A percentile compares a stretch with the other conserved stretches of the same genome.
phyloP scores from a whole-genome alignment of 495 filamentous ascomycete species.

The Hypoxylon subgilvum region DNA sequence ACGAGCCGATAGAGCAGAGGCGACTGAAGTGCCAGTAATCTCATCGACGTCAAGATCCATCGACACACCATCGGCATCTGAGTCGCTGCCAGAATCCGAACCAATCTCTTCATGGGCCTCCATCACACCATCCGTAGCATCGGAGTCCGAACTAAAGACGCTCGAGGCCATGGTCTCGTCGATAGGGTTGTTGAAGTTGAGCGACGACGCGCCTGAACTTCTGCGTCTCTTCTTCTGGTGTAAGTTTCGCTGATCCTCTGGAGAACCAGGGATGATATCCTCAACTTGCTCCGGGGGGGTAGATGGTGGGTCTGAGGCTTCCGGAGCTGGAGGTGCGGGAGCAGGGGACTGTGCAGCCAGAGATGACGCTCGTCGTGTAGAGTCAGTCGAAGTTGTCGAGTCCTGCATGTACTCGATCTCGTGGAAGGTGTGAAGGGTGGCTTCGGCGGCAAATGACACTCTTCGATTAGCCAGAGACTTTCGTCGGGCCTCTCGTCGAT shows the following conservation, averaged over 20 bases:
- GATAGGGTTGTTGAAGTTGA: slow-evolving; percentile 66
- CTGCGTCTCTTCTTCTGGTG: slow-evolving; percentile 70
- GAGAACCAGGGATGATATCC: slow-evolving; percentile 67
- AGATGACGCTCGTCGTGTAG: slow-evolving; percentile 73
- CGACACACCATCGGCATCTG: slow-evolving; percentile 73
- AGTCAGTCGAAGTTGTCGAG: slow-evolving; percentile 81
- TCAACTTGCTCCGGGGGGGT: slow-evolving; percentile 67
- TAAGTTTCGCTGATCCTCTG: slow-evolving; percentile 70
- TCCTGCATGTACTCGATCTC: slow-evolving; percentile 89
- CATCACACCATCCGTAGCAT: slow-evolving; percentile 63
- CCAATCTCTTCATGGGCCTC: slow-evolving; percentile 62
- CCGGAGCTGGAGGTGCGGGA: slow-evolving; percentile 48
- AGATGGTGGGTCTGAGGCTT: slow-evolving; percentile 67
- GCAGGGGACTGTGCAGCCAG: slow-evolving; percentile 56
- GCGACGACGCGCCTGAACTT: slow-evolving; percentile 67
- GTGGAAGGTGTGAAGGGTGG: slow-evolving; percentile 96
- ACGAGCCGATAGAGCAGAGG: slow-evolving; percentile 61
- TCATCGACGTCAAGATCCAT: slow-evolving; percentile 76
- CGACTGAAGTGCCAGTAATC: slow-evolving; percentile 69
- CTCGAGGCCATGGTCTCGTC: slow-evolving; percentile 76
- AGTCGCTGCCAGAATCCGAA: slow-evolving; percentile 58
- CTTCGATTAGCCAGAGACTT: slow-evolving; percentile 93
- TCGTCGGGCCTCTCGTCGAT: slow-evolving; percentile 80
- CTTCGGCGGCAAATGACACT: slow-evolving; percentile 96
- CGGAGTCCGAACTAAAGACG: slow-evolving; percentile 73